These are phyloP conservation scores for Rubroshorea leprosula DNA, from an alignment of 345 rosid species.

Conservation along the genomic window DNA sequence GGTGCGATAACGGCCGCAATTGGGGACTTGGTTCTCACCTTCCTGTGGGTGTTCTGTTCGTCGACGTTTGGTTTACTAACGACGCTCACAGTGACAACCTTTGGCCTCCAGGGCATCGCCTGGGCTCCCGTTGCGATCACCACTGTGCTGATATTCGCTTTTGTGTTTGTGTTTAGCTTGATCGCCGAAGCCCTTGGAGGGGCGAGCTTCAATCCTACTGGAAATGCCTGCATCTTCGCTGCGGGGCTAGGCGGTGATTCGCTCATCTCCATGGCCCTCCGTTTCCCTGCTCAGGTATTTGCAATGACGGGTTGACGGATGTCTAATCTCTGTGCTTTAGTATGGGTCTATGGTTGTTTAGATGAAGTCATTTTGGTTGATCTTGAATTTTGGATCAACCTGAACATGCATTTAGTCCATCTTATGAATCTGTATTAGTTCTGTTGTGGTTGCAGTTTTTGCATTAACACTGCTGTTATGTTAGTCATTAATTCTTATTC, in stretches of 20 bases:
- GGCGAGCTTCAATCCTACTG: slow-evolving; percentile 89
- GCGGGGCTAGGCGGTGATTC: slow-evolving; percentile 68
- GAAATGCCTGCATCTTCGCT: slow-evolving; percentile 72
- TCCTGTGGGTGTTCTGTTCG: slow-evolving; percentile 66
- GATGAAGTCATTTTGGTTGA: too few relatives aligned
- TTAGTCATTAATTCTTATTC: too few relatives aligned
- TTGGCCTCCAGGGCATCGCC: slow-evolving; percentile 39
- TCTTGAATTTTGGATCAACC: too few relatives aligned
- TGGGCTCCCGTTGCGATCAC: slow-evolving; percentile 50
- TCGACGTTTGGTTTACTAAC: slow-evolving; percentile 61
- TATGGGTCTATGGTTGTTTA: neutral
- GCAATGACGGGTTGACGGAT: too few relatives aligned
- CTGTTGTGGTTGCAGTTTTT: too few relatives aligned
- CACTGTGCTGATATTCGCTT: slow-evolving; percentile 46
- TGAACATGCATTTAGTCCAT: too few relatives aligned
- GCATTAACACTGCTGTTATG: too few relatives aligned
- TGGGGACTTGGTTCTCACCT: slow-evolving; percentile 60
- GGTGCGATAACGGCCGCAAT: slow-evolving; percentile 57
- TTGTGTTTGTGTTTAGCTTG: slow-evolving; percentile 55
- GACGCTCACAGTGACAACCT: slow-evolving; percentile 36
- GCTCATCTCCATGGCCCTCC: slow-evolving; percentile 78
- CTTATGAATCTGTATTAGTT: too few relatives aligned
- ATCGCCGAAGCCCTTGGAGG: slow-evolving; percentile 69
- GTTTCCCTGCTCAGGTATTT: slow-evolving; percentile 83
- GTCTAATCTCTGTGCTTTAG: too few relatives aligned